phyloP scores from a whole-genome alignment of 345 rosid species.

The Mercurialis annua region DNA sequence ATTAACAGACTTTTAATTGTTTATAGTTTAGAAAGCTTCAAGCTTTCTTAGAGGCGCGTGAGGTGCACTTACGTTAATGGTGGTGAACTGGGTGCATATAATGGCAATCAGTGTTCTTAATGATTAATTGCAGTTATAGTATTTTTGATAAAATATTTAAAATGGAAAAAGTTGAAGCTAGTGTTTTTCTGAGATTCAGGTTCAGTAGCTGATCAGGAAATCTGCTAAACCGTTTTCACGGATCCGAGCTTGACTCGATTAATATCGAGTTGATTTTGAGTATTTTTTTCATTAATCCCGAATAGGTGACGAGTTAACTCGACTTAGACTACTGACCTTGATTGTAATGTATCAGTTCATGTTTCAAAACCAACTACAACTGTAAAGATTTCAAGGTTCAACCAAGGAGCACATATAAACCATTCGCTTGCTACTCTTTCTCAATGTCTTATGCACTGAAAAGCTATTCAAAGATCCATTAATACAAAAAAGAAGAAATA shows the following conservation, averaged over 20 bases:
- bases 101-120: no score
- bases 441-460: no score
- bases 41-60: not conserved
- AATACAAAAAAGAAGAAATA: not conserved
- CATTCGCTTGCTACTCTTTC: not conserved
- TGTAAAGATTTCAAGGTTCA: not conserved
- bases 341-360: not conserved
- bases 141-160: not conserved
- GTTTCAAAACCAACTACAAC: not conserved
- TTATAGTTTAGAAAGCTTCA: not conserved
- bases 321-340: not conserved
- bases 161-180: not conserved
- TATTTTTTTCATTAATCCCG: no score
- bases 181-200: not conserved
- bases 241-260: no score
- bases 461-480: conserved; percentile 1
- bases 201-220: not conserved
- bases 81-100: no score
- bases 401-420: not conserved
- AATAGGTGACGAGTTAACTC: no score
- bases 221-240: no score
- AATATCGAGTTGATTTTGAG: no score
- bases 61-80: not conserved
- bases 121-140: no score
- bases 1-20: no score